A percentile compares a stretch with the other conserved stretches of the same genome.
Evolutionary conservation across 225 moss, liverwort and hornwort species (phyloP).

Genomic region (Bryoerythrophyllum caledonicum): DNA sequence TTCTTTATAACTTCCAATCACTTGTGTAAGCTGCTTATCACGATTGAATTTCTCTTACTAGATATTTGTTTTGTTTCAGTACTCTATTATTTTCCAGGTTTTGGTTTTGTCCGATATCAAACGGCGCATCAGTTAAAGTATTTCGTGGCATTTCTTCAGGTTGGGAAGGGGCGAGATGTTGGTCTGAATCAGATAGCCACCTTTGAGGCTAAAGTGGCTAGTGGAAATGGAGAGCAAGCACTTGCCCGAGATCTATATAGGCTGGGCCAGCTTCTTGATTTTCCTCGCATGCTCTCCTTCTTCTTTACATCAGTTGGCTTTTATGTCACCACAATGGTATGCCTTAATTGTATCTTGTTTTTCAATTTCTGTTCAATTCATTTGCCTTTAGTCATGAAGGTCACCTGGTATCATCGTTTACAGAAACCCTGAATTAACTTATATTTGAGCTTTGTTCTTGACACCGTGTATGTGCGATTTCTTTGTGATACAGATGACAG

Average conservation of each 20-base stretch:
- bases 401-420: slow-evolving; percentile 9
- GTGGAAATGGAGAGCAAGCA: slow-evolving; percentile 97
- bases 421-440: slow-evolving; percentile 7
- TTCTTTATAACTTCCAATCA: neutral
- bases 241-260: slow-evolving; percentile 93
- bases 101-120: neutral
- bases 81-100: neutral
- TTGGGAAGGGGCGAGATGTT: slow-evolving; percentile 99
- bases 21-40: neutral
- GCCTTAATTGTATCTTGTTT: slow-evolving; percentile 15
- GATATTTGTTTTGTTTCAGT: neutral
- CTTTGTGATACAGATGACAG: slow-evolving; percentile 76
- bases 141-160: slow-evolving; percentile 47
- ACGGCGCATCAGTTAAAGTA: slow-evolving; percentile 7
- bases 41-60: neutral
- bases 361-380: slow-evolving; percentile 8
- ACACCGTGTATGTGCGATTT: slow-evolving; percentile 13
- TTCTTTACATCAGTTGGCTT: slow-evolving; percentile 99
- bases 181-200: slow-evolving; percentile 97
- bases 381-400: neutral
- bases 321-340: slow-evolving; percentile 93
- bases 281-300: slow-evolving; percentile 97
- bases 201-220: slow-evolving; percentile 97
- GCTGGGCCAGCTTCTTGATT: slow-evolving; percentile 98
- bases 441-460: slow-evolving; percentile 23